Evolutionary conservation across 352 stramenopile species (phyloP).

Genomic region (Pythium apleroticum): DNA sequence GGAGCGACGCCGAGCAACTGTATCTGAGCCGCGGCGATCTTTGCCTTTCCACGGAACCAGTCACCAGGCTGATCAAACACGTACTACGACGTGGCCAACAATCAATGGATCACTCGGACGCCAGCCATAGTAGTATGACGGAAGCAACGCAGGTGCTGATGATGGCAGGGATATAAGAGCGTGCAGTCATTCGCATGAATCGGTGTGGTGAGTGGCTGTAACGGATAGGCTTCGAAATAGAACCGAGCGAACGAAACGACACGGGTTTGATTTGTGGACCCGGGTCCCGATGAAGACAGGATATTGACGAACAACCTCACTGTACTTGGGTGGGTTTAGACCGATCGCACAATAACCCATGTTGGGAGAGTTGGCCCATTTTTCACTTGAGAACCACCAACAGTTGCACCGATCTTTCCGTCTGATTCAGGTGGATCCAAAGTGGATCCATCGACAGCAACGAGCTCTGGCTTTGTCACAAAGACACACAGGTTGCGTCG

Average conservation of each 20-base stretch:
- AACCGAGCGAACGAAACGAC: neutral
- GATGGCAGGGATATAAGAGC: too few relatives aligned
- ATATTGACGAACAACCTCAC: too few relatives aligned
- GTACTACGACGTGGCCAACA: too few relatives aligned
- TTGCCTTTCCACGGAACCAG: neutral
- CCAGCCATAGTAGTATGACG: too few relatives aligned
- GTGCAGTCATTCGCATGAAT: too few relatives aligned
- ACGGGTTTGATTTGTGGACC: neutral
- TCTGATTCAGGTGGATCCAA: neutral
- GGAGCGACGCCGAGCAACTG: neutral
- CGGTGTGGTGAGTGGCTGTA: too few relatives aligned
- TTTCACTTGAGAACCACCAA: neutral
- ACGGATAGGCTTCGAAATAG: too few relatives aligned
- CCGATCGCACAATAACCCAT: neutral
- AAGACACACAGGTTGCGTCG: neutral
- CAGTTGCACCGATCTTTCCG: neutral
- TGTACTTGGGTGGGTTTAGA: too few relatives aligned
- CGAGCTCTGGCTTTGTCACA: conserved; percentile 1
- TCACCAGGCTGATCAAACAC: neutral
- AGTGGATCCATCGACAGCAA: neutral
- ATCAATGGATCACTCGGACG: neutral
- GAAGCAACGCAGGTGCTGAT: too few relatives aligned
- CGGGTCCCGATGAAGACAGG: too few relatives aligned
- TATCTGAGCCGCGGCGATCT: conserved; percentile 2
- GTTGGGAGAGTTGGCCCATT: neutral